These are phyloP conservation scores for Emergomyces pasteurianus DNA, from an alignment of 2,329 filamentous ascomycete genomes.

Conservation along the genomic window DNA sequence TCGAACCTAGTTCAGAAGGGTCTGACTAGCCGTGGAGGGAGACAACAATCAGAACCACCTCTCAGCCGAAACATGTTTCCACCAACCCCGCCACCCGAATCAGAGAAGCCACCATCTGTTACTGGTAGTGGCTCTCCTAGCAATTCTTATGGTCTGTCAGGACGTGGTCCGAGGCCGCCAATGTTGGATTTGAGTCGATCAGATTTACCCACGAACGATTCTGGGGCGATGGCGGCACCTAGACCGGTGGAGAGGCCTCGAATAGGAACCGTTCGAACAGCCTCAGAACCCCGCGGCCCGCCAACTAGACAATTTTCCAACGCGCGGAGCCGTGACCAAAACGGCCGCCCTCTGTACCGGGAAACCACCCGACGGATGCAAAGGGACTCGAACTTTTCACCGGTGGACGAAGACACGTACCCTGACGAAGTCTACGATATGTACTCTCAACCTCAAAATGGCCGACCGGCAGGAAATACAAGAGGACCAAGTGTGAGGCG, in stretches of 20 bases:
- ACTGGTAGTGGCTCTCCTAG: conserved; percentile 16
- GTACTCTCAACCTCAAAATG: conserved; percentile 45
- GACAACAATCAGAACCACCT: conserved; percentile 77
- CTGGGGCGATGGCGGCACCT: conserved; percentile 4
- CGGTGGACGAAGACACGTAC: conserved; percentile 20
- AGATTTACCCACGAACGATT: conserved; percentile 23
- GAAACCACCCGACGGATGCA: conserved; percentile 21
- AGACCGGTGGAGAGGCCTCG: conserved; percentile 27
- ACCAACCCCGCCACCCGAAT: conserved; percentile 94
- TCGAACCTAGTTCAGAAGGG: conserved; percentile 86
- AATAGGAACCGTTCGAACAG: conserved; percentile 37
- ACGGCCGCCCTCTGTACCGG: conserved; percentile 18
- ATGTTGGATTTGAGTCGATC: conserved; percentile 29
- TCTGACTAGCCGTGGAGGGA: conserved; percentile 55
- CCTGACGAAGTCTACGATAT: conserved; percentile 48
- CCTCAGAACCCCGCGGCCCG: conserved; percentile 40
- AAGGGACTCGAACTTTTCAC: conserved; percentile 21
- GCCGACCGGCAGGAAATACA: conserved; percentile 28
- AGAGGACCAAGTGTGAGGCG: conserved; percentile 24
- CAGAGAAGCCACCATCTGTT: conserved; percentile 46
- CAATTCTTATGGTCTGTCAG: conserved; percentile 24
- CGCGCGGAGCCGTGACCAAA: conserved; percentile 17
- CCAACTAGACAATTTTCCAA: conserved; percentile 23
- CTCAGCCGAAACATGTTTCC: conserved; percentile 74
- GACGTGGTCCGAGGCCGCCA: conserved; percentile 34